A percentile compares a stretch with the other conserved stretches of the same genome.
These are phyloP conservation scores for Nakazawaea anatomiae DNA, from an alignment of 805 yeast species.

Conservation along the genomic window DNA sequence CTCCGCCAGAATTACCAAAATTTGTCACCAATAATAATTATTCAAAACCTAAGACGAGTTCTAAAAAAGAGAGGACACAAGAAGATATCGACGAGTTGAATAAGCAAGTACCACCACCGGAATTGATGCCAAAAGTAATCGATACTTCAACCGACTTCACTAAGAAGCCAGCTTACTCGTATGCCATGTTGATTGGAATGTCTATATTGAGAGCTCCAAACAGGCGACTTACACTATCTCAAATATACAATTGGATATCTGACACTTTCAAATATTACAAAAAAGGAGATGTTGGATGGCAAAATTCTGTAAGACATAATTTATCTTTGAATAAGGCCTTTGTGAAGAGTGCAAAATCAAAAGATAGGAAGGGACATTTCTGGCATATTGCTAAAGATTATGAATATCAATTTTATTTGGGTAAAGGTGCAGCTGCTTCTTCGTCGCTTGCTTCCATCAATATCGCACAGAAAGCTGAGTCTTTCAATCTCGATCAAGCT, in stretches of 20 bases:
- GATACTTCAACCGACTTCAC: slow-evolving; percentile 37
- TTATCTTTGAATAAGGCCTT: slow-evolving; percentile 90
- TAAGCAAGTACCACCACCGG: slow-evolving; percentile 26
- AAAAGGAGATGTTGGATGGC: slow-evolving; percentile 92
- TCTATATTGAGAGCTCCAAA: slow-evolving; percentile 79
- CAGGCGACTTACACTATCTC: slow-evolving; percentile 68
- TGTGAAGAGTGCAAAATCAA: slow-evolving; percentile 83
- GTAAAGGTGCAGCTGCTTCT: slow-evolving; percentile 37
- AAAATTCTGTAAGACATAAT: slow-evolving; percentile 93
- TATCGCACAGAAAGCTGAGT: no score
- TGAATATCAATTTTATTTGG: slow-evolving; percentile 74
- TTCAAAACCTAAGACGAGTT: slow-evolving; percentile 14
- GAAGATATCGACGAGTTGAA: slow-evolving; percentile 14
- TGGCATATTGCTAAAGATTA: slow-evolving; percentile 87
- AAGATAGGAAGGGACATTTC: slow-evolving; percentile 86
- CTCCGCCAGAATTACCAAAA: slow-evolving; percentile 11
- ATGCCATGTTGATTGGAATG: slow-evolving; percentile 90
- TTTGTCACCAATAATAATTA: slow-evolving; percentile 6
- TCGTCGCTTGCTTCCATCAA: slow-evolving; percentile 7
- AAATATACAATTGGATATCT: slow-evolving; percentile 89
- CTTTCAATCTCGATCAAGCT: no score
- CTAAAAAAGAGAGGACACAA: slow-evolving; percentile 9
- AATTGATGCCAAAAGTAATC: slow-evolving; percentile 32
- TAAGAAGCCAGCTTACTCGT: slow-evolving; percentile 87
- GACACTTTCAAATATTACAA: slow-evolving; percentile 79